Percentiles rank a stretch among this genome's conserved stretches.
phyloP scores from a whole-genome alignment of 345 rosid genomes.

The Anastatica hierochuntica region DNA sequence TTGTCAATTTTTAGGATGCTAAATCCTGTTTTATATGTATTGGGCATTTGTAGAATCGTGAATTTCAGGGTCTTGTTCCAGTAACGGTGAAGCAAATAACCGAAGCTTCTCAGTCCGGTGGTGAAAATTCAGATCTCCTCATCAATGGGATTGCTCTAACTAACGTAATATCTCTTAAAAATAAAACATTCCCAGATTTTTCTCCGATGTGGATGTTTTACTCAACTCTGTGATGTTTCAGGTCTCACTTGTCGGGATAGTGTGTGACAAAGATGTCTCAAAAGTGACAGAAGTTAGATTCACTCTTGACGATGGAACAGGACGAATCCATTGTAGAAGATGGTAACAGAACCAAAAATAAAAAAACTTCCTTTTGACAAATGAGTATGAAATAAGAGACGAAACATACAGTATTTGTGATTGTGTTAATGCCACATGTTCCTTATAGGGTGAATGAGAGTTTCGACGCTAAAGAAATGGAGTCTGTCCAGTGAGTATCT shows the following conservation, averaged over 20 bases:
- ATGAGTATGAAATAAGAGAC: neutral
- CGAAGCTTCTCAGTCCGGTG: conserved; percentile 60
- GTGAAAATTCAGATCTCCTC: conserved; percentile 59
- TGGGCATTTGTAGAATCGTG: conserved; percentile 44
- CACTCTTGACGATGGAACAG: conserved; percentile 81
- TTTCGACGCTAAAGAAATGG: conserved; percentile 6
- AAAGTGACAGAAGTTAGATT: conserved; percentile 67
- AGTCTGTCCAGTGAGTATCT: conserved; percentile 43
- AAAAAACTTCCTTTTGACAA: neutral
- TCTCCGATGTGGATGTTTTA: no score
- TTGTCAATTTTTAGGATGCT: neutral
- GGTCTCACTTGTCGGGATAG: neutral
- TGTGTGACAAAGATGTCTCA: conserved; percentile 23
- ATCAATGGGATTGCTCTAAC: conserved; percentile 56
- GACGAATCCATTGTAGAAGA: conserved; percentile 65
- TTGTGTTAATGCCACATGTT: no score
- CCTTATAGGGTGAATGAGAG: neutral
- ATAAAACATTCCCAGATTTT: no score
- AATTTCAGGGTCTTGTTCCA: conserved; percentile 56
- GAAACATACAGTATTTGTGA: neutral
- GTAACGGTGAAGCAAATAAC: conserved; percentile 83
- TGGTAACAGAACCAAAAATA: conserved; percentile 53
- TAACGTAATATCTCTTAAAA: conserved; percentile 12
- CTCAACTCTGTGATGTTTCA: neutral
- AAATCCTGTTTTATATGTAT: neutral